Conservation (phyloP, 2,329 filamentous ascomycete genomes). For the Phyllosticta citriasiana region DNA sequence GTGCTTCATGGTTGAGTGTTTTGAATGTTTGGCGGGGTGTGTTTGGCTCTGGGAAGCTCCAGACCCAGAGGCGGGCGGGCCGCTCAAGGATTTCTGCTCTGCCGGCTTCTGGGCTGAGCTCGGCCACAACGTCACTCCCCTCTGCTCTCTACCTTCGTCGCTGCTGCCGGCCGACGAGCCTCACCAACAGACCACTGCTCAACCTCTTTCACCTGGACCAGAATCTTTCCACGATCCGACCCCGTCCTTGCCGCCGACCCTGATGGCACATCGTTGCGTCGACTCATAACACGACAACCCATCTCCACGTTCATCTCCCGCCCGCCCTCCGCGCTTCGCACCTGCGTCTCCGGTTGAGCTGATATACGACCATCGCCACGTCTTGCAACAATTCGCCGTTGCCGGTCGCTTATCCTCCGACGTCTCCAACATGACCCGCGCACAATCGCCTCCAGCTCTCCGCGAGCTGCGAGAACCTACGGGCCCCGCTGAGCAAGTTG, state of each 20-base stretch:
- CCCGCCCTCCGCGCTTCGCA: slow-evolving; percentile 7
- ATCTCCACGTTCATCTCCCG: background rate
- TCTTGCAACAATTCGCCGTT: background rate
- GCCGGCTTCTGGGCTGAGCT: background rate
- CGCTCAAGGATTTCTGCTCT: background rate
- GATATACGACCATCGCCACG: background rate
- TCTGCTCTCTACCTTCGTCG: background rate
- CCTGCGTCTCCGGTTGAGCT: slow-evolving; percentile 2
- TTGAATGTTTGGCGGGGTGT: background rate
- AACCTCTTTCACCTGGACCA: background rate
- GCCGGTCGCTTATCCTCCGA: background rate
- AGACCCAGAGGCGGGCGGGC: background rate
- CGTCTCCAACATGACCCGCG: slow-evolving; percentile 22
- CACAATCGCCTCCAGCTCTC: slow-evolving; percentile 26
- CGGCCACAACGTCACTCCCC: background rate
- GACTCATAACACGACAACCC: background rate
- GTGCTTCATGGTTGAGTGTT: background rate
- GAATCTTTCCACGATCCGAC: background rate
- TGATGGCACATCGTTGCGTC: slow-evolving; percentile 7
- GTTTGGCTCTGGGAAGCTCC: background rate
- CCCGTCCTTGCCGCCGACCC: background rate
- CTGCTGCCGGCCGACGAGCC: background rate
- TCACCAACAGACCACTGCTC: background rate
- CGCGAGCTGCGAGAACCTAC: slow-evolving; percentile 28
- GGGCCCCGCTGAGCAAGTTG: slow-evolving; percentile 31